A percentile compares a stretch with the other conserved stretches of the same genome.
Evolutionary conservation across 2,329 filamentous ascomycete genomes (phyloP).

Genomic region (Neurospora sp.): DNA sequence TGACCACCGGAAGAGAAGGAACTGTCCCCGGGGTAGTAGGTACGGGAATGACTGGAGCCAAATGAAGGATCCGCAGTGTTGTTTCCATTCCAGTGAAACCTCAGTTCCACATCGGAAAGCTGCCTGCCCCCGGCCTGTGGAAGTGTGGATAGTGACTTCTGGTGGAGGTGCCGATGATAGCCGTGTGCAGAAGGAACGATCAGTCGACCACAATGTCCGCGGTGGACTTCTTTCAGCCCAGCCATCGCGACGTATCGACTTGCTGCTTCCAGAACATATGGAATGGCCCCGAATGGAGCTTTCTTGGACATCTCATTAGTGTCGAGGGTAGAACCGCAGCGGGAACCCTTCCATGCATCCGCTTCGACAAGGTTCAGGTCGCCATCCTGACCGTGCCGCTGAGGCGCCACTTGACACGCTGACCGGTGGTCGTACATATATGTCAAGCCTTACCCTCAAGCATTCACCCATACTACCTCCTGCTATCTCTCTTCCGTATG

Average conservation of each 20-base stretch:
- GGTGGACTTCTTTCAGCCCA: neutral
- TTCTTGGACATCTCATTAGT: neutral
- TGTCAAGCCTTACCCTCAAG: neutral
- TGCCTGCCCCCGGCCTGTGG: neutral
- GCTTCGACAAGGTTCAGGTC: neutral
- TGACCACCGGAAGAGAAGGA: neutral
- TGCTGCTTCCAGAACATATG: neutral
- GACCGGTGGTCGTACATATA: neutral
- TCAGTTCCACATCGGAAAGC: neutral
- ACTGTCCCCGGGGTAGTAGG: neutral
- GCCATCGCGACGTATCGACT: neutral
- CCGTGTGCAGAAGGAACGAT: neutral
- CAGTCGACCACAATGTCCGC: neutral
- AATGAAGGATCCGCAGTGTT: neutral
- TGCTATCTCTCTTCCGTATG: neutral
- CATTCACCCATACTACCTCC: neutral
- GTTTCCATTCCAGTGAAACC: neutral
- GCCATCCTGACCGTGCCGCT: neutral
- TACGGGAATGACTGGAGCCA: neutral
- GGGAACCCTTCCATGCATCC: neutral
- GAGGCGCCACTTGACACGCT: neutral
- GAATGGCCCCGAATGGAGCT: neutral
- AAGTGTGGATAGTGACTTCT: neutral
- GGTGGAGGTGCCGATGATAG: neutral
- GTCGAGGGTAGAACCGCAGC: neutral